These are phyloP conservation scores for Adansonia digitata DNA, from an alignment of 345 rosid genomes.

Conservation along the genomic window DNA sequence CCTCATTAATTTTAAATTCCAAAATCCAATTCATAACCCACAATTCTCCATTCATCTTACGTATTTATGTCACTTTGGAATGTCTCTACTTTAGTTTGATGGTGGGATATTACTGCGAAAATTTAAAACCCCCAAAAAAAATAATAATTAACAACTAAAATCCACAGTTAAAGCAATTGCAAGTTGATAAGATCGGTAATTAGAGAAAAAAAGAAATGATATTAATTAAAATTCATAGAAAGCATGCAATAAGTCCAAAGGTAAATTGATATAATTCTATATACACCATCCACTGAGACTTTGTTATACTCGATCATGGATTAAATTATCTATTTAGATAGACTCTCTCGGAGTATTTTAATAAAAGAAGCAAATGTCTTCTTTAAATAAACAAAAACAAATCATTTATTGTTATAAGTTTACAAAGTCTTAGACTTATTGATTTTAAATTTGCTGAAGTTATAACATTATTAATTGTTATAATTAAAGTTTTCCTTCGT, in stretches of 20 bases:
- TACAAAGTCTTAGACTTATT: no score
- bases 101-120: neutral
- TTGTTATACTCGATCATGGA: no score
- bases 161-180: neutral
- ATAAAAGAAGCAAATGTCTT: no score
- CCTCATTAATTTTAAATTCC: neutral
- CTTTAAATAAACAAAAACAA: no score
- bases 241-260: neutral
- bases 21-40: neutral
- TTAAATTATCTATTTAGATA: no score
- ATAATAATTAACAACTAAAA: neutral
- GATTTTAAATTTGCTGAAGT: no score
- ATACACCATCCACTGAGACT: no score
- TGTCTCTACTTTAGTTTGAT: neutral
- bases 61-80: neutral
- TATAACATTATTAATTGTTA: no score
- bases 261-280: no score
- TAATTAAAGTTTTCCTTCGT: no score
- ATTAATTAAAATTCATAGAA: neutral
- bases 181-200: neutral
- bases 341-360: no score
- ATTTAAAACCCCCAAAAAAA: neutral
- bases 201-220: neutral
- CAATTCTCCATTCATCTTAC: conserved; percentile 3
- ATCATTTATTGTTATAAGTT: no score